Evolutionary conservation across 345 rosid species (phyloP), one percentile per base, ranked within the genome.

Genomic region (Eucalyptus erythrocorys): DNA sequence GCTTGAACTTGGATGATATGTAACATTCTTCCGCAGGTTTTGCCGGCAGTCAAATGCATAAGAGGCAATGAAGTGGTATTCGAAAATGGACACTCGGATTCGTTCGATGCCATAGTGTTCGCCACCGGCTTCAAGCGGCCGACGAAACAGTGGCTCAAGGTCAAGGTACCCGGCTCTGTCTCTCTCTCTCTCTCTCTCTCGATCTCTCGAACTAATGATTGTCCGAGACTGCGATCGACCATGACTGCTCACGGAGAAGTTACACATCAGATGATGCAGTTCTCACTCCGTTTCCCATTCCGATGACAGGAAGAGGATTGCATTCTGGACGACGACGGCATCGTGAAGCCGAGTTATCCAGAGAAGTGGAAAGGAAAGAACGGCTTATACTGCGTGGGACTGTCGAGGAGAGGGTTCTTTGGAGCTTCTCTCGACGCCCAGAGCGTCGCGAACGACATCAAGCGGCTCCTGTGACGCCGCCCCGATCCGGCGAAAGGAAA

Each of bases 61-160:
- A 55, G 90, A 87, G 95, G 93, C 64, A 93, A 89, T 4, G 93
- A 92, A 24, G 89, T 95, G 81, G 47, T 30, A 34, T 94, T 95
- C 84, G 89, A 89, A 59, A 90, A 93, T 49, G 96, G 95, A 27
- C 37, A 50, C 51, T 88, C 92, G n/a, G 89, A 91, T 90, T 82
- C 92, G 26, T 96, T 93, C 13, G 94, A 96, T 88, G 66, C 95
- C 1, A 92, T 97, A 19, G 86, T 97, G 21, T 93, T 96, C 82
- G 94, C 96, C 22, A 96, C 95, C 47, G 95, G 96, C 80, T 94
- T 94, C 89, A 91, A 87, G 48, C 92, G 94, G 87, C 89, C 92
- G 15, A 90, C 91, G 6, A 87, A 89, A 21, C 55, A 82, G 86
- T 92, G 94, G 93, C 93, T 93, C 32, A 89, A 93, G 93, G 91